phyloP scores from a whole-genome alignment of 208 protist species.

The Lotmaria passim region DNA sequence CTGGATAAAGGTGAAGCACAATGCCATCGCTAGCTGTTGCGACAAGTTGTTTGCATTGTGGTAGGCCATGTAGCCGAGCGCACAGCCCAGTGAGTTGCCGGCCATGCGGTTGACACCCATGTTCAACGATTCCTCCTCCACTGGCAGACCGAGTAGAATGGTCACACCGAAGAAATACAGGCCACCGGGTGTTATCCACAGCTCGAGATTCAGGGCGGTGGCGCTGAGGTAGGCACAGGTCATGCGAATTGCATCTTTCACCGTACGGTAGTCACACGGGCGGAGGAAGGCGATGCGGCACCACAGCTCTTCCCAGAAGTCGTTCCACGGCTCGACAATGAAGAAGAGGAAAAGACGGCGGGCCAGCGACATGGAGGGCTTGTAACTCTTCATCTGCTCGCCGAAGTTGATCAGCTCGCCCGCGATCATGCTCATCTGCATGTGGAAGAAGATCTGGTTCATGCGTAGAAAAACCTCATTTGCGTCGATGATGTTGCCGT shows the following conservation, averaged over 20 bases:
- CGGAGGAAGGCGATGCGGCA: conserved; percentile 50
- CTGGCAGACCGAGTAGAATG: conserved; percentile 61
- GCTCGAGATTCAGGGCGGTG: conserved; percentile 44
- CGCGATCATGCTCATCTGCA: conserved; percentile 45
- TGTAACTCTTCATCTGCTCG: conserved; percentile 49
- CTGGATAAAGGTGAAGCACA: conserved; percentile 39
- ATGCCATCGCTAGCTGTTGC: conserved; percentile 23
- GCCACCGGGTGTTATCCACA: conserved; percentile 37
- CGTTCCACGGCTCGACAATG: conserved; percentile 57
- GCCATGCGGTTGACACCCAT: conserved; percentile 42
- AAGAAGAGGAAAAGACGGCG: conserved; percentile 43
- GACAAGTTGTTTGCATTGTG: conserved; percentile 42
- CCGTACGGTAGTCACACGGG: conserved; percentile 43
- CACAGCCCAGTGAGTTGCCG: conserved; percentile 44
- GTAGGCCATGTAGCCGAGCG: conserved; percentile 40
- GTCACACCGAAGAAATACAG: conserved; percentile 64
- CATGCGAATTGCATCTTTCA: conserved; percentile 69
- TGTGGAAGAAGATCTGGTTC: conserved; percentile 37
- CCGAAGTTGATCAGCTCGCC: conserved; percentile 40
- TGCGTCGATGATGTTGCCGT: conserved; percentile 30
- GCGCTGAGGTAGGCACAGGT: conserved; percentile 51
- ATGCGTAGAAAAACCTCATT: conserved; percentile 41
- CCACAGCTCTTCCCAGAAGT: conserved; percentile 57
- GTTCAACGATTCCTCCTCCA: conserved; percentile 56
- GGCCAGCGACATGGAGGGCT: conserved; percentile 35